Evolutionary conservation across 2,329 filamentous ascomycete genomes (phyloP).

Genomic region (Coniochaeta sp.): DNA sequence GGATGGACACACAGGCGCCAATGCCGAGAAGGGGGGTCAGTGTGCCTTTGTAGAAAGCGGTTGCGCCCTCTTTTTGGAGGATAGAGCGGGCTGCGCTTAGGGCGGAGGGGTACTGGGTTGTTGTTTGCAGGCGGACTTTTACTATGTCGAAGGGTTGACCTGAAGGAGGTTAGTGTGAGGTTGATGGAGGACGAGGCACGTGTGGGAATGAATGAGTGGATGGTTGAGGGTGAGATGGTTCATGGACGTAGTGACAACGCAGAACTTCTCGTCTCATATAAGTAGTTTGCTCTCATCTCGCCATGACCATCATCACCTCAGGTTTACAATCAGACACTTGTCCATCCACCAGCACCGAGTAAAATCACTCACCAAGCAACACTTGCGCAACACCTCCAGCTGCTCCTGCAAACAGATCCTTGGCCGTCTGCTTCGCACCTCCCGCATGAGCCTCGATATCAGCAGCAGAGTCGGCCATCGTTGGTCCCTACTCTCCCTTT

Average conservation of each 20-base stretch:
- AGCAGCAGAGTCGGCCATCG: constrained; percentile 26
- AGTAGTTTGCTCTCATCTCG: not conserved
- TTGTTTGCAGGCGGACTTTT: constrained; percentile 94
- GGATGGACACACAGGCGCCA: constrained; percentile 94
- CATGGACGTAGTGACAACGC: not conserved
- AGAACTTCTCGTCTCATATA: not conserved
- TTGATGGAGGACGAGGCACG: not conserved
- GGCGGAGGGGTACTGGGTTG: constrained; percentile 71
- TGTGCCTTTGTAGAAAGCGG: constrained; percentile 97
- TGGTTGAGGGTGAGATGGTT: not conserved
- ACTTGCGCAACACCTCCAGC: constrained; percentile 92
- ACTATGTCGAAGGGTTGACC: constrained; percentile 81
- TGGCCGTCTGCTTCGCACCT: constrained; percentile 55
- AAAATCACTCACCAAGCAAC: constrained; percentile 63
- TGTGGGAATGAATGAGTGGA: not conserved
- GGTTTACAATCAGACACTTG: not conserved
- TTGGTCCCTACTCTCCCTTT: constrained; percentile 2
- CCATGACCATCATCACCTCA: not conserved
- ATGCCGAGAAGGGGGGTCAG: constrained; percentile 92
- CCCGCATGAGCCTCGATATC: constrained; percentile 23
- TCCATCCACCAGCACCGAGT: not conserved
- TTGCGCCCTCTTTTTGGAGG: constrained; percentile 76
- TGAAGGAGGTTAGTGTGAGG: constrained; percentile 18
- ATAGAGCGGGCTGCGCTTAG: constrained; percentile 76
- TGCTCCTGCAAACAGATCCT: constrained; percentile 88